Percentiles rank a stretch among this genome's conserved stretches.
Conservation (phyloP, 2,329 filamentous ascomycete species). For the Aulographum hederae region DNA sequence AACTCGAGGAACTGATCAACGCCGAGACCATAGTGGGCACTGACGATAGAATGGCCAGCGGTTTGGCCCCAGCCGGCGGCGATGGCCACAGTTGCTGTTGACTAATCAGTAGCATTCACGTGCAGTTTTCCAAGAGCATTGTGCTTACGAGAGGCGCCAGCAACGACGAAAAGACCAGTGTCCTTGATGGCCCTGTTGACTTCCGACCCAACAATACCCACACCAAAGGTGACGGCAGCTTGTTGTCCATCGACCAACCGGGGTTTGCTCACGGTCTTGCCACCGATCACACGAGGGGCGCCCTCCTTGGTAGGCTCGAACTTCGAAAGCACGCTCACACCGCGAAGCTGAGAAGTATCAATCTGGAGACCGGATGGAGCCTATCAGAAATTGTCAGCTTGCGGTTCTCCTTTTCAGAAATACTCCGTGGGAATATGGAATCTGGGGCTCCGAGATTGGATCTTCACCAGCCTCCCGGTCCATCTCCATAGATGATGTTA, state of each 20-base stretch:
- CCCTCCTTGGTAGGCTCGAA: background rate
- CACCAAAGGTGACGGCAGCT: constrained; percentile 2
- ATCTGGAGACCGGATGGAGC: constrained; percentile 4
- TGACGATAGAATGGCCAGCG: constrained; percentile 5
- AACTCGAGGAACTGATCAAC: constrained; percentile 18
- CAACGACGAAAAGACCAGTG: constrained; percentile 1
- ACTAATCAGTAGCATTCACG: too few species aligned
- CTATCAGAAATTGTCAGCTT: too few species aligned
- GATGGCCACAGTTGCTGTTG: too few species aligned
- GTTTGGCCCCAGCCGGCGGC: constrained; percentile 3
- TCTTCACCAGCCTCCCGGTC: too few species aligned
- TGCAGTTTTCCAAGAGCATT: too few species aligned
- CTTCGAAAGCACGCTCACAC: background rate
- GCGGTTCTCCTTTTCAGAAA: too few species aligned
- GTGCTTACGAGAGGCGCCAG: constrained; percentile 3
- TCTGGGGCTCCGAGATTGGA: too few species aligned
- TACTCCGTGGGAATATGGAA: too few species aligned
- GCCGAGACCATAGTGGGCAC: constrained; percentile 8
- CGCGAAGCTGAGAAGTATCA: background rate
- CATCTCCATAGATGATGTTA: too few species aligned
- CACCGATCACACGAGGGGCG: too few species aligned
- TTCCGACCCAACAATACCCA: constrained; percentile 1
- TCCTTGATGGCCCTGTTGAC: constrained; percentile 2
- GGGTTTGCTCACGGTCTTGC: too few species aligned
- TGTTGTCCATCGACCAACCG: background rate